These are phyloP conservation scores for Plectosphaerella cucumerina DNA, from an alignment of 2,329 filamentous ascomycete species.

Conservation along the genomic window DNA sequence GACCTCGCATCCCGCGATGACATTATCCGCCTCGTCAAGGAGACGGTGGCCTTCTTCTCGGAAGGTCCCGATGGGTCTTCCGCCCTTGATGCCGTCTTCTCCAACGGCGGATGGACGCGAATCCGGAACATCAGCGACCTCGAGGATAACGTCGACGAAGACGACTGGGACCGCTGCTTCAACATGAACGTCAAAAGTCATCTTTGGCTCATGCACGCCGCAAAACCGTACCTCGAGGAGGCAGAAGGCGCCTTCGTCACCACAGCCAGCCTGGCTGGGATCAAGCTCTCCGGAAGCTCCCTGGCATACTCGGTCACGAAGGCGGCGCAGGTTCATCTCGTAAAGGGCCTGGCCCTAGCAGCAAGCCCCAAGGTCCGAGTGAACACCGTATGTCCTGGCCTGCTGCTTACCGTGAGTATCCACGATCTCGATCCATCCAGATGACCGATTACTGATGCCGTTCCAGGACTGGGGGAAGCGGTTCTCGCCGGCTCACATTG, in stretches of 20 bases:
- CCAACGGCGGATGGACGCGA: conserved; percentile 62
- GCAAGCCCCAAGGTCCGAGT: conserved; percentile 53
- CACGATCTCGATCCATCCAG: background rate
- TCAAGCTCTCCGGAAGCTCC: conserved; percentile 59
- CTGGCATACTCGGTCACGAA: conserved; percentile 77
- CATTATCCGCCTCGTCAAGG: conserved; percentile 53
- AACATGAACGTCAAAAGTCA: conserved; percentile 48
- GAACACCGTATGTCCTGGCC: conserved; percentile 53
- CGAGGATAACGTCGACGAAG: conserved; percentile 41
- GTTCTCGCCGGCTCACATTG: conserved; percentile 54
- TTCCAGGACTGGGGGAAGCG: conserved; percentile 14
- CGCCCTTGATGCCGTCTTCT: conserved; percentile 67
- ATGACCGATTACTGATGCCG: background rate
- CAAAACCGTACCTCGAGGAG: conserved; percentile 37
- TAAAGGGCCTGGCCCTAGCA: conserved; percentile 48
- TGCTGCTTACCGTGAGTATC: conserved; percentile 40
- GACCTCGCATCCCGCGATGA: conserved; percentile 60
- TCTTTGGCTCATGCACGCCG: conserved; percentile 41
- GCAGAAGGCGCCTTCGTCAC: conserved; percentile 55
- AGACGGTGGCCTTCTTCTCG: conserved; percentile 44
- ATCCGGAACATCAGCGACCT: conserved; percentile 40
- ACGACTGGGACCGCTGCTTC: conserved; percentile 43
- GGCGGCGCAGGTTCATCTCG: conserved; percentile 61
- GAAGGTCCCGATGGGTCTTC: background rate
- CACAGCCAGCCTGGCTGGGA: conserved; percentile 60